A percentile compares a stretch with the other conserved stretches of the same genome.
These are phyloP conservation scores for Trichosporon inkin DNA, from an alignment of 1,284 basidiomycete genomes.

Conservation along the genomic window DNA sequence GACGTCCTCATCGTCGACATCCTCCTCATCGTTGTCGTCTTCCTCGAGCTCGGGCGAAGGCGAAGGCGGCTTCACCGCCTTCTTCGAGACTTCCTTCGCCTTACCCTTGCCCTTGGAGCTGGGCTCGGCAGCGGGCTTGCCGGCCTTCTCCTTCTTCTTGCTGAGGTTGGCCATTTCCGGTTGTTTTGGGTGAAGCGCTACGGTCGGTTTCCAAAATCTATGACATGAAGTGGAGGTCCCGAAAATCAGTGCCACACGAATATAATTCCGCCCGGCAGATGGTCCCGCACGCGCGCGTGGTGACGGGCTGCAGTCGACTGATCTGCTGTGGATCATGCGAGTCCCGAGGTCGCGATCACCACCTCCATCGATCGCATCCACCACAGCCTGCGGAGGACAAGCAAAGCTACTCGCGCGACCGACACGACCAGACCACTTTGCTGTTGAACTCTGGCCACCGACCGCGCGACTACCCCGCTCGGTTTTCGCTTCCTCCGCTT, in stretches of 20 bases:
- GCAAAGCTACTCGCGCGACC: slow-evolving; percentile 3
- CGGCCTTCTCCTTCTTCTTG: slow-evolving; percentile 36
- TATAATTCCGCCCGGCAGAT: slow-evolving; percentile 10
- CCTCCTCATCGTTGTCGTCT: slow-evolving; percentile 12
- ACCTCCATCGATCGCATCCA: slow-evolving; percentile 1
- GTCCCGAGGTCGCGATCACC: not conserved
- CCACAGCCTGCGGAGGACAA: slow-evolving; percentile 4
- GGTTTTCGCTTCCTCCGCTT: slow-evolving; percentile 1
- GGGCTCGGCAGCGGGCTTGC: slow-evolving; percentile 23
- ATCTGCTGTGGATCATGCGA: not conserved
- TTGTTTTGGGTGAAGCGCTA: slow-evolving; percentile 9
- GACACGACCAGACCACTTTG: slow-evolving; percentile 1
- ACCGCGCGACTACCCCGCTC: slow-evolving; percentile 1
- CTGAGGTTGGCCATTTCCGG: slow-evolving; percentile 34
- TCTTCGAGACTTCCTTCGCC: slow-evolving; percentile 14
- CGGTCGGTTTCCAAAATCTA: slow-evolving; percentile 17
- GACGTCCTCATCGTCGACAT: slow-evolving; percentile 18
- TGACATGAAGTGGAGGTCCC: slow-evolving; percentile 16
- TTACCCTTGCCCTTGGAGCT: slow-evolving; percentile 25
- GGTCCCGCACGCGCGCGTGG: not conserved
- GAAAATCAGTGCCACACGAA: slow-evolving; percentile 1
- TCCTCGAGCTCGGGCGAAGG: slow-evolving; percentile 13
- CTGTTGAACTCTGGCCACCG: not conserved
- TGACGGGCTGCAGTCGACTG: not conserved
- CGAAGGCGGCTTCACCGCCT: slow-evolving; percentile 16